These are phyloP conservation scores for Cladophialophora bantiana DNA, from an alignment of 2,329 filamentous ascomycete genomes.

Conservation along the genomic window DNA sequence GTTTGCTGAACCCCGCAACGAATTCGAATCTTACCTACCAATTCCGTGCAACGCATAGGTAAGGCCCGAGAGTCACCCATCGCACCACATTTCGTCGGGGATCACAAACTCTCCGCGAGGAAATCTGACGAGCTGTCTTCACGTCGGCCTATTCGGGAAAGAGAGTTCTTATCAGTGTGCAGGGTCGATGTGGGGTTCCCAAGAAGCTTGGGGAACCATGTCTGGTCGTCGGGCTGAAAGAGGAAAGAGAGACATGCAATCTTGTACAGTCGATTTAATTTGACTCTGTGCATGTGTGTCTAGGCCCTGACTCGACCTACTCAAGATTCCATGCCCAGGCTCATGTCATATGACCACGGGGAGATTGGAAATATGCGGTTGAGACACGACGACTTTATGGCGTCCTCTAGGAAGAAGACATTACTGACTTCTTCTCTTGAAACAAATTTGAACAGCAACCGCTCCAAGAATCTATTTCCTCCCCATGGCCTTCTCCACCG, in stretches of 20 bases:
- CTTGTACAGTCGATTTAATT: background rate
- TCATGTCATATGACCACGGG: background rate
- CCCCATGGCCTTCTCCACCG: slow-evolving; percentile 46
- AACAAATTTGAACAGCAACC: background rate
- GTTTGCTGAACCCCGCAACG: background rate
- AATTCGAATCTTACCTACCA: slow-evolving; percentile 14
- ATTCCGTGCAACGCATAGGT: background rate
- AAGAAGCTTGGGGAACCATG: background rate
- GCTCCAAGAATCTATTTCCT: slow-evolving; percentile 27
- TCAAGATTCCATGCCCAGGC: background rate
- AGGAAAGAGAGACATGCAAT: slow-evolving; percentile 13
- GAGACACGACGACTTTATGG: background rate
- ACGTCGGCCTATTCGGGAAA: slow-evolving; percentile 3
- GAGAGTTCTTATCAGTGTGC: slow-evolving; percentile 21
- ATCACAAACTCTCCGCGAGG: background rate
- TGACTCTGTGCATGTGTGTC: background rate
- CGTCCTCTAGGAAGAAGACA: background rate
- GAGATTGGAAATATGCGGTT: background rate
- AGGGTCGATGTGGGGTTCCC: slow-evolving; percentile 3
- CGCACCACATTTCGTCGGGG: background rate
- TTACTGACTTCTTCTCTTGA: background rate
- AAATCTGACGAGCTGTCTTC: background rate
- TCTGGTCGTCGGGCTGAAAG: background rate
- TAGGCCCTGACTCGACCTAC: background rate
- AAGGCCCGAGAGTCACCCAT: background rate